Conservation (phyloP, 2,329 filamentous ascomycete genomes). For the Pseudopithomyces maydicus region DNA sequence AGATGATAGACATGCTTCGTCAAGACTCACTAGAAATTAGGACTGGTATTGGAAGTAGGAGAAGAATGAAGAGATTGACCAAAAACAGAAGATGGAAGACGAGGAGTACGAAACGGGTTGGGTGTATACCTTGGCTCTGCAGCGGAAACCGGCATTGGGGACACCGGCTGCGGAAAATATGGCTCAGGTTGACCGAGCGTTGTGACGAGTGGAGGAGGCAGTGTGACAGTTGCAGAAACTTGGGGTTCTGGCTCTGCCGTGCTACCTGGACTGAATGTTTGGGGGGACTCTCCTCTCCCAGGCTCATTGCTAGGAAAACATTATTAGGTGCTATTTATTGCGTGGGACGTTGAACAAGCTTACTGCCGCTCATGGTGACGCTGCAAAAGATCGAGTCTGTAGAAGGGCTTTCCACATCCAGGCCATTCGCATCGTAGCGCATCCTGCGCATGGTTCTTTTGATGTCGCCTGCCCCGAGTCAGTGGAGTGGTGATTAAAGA, state of each 20-base stretch:
- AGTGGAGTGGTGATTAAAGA: background rate
- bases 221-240: slow-evolving; percentile 17
- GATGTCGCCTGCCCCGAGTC: slow-evolving; percentile 46
- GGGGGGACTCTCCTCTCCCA: slow-evolving; percentile 26
- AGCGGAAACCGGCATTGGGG: slow-evolving; percentile 31
- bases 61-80: slow-evolving; percentile 37
- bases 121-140: slow-evolving; percentile 43
- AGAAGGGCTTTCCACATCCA: slow-evolving; percentile 51
- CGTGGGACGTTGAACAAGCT: slow-evolving; percentile 17
- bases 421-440: slow-evolving; percentile 47
- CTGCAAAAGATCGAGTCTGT: slow-evolving; percentile 50
- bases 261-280: slow-evolving; percentile 30
- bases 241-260: slow-evolving; percentile 25
- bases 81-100: slow-evolving; percentile 33
- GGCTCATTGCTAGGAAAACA: slow-evolving; percentile 30
- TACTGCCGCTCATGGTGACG: slow-evolving; percentile 54
- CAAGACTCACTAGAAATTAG: slow-evolving; percentile 44
- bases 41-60: slow-evolving; percentile 29
- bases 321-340: slow-evolving; percentile 20
- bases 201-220: slow-evolving; percentile 20
- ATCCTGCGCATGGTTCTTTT: slow-evolving; percentile 53
- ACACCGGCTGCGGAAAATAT: slow-evolving; percentile 26
- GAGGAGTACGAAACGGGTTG: slow-evolving; percentile 45
- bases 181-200: slow-evolving; percentile 19
- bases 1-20: slow-evolving; percentile 21